Conservation (phyloP, 2,329 filamentous ascomycete species). For the Aspergillus quadrilineatus region DNA sequence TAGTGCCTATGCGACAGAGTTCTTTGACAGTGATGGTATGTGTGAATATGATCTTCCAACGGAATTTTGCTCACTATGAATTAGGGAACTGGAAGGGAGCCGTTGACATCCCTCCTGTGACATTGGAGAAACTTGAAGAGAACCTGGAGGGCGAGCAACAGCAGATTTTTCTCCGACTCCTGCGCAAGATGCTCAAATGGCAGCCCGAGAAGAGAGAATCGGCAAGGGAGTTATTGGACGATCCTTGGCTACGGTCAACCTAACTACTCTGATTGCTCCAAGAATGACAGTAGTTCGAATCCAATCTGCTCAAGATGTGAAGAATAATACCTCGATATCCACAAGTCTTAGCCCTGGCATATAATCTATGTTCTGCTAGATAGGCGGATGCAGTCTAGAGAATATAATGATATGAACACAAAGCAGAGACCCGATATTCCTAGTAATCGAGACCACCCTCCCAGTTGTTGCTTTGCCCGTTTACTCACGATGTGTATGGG, state of each 20-base stretch:
- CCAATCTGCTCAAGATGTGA: too few species aligned
- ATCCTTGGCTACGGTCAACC: constrained; percentile 20
- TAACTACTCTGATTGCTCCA: not conserved
- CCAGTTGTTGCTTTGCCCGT: too few species aligned
- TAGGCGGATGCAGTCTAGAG: too few species aligned
- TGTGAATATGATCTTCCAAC: not conserved
- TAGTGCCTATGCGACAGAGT: not conserved
- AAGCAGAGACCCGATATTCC: too few species aligned
- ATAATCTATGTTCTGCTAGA: too few species aligned
- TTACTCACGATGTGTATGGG: too few species aligned
- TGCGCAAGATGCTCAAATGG: constrained; percentile 25
- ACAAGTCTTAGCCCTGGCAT: too few species aligned
- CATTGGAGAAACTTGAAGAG: constrained; percentile 18
- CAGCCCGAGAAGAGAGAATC: constrained; percentile 17
- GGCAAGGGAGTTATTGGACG: constrained; percentile 18
- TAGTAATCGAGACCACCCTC: too few species aligned
- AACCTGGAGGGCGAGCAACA: constrained; percentile 16
- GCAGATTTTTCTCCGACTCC: constrained; percentile 19
- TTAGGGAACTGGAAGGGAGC: constrained; percentile 20
- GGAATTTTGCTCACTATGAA: not conserved
- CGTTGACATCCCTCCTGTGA: constrained; percentile 13
- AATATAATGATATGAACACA: too few species aligned
- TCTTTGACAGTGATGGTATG: constrained; percentile 2
- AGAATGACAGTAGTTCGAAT: too few species aligned
- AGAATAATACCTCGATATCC: too few species aligned